Evolutionary conservation across 768 basidiomycete genomes (phyloP), one percentile per base, ranked within the genome.

Genomic region (Asterophora lycoperdoides): DNA sequence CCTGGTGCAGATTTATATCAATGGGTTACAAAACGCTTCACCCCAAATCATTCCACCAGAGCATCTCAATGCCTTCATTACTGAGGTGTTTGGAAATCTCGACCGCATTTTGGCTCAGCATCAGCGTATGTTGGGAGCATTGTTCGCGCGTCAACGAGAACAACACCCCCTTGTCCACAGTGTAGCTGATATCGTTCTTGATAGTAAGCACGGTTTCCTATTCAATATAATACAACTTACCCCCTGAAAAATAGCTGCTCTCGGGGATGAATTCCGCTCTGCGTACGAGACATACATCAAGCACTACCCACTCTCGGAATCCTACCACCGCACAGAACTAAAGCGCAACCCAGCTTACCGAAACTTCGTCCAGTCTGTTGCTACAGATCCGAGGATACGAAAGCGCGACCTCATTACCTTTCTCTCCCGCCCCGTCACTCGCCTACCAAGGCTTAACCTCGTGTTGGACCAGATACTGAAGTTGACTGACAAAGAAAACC

Each of bases 301-400:
- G 60, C 83, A 92, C 53, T 94, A 93, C 53, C 92, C 92, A 3
- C 72, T 94, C 38, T 80, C 93, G 1, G 89, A 93, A 60, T 87
- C 88, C 8, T 75, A 75, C 19, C 89, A 94, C 58, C 84, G 86
- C 44, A 78, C 81, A 26, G 89, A 94, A 60, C 74, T 88, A 36
- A 81, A 77, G 46, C 72, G 70, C 23, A 94, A 91, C 63, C 68
- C 73, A 9, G 67, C 65, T 2, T 95, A 94, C 62, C 77, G 78
- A 49, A 63, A 67, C 15, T 90, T 92, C 58, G 69, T 89, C 23
- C 77, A 83, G 57, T 73, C 73, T 20, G 78, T 79, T 32, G 75
- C 80, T 2, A 71, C 72, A 37, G 80, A 91, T 54, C 79, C 83
- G 10, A 78, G 85, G 18, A 71, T 84, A 45, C 80, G 75, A 44